Conservation (phyloP, 192 early-diverging fungal genomes). For the Mortierella alpina region DNA sequence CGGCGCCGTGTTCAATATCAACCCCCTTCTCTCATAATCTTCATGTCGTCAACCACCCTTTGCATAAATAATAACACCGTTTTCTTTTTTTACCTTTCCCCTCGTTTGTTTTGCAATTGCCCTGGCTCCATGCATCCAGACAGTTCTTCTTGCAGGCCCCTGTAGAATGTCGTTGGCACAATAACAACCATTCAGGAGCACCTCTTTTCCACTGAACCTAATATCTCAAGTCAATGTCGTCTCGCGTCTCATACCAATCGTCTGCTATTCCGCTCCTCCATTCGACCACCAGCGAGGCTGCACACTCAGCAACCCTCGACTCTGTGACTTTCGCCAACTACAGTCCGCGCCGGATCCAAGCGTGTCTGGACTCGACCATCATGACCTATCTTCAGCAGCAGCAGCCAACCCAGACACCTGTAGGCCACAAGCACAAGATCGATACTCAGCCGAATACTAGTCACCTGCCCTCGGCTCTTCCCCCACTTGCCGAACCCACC, state of each 20-base stretch:
- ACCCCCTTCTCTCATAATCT: too few species aligned
- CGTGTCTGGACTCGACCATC: conserved; percentile 33
- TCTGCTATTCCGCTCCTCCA: conserved; percentile 18
- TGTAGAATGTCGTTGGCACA: too few species aligned
- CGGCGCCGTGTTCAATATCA: too few species aligned
- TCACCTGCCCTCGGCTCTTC: background rate
- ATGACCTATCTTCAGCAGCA: conserved; percentile 46
- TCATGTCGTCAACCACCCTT: too few species aligned
- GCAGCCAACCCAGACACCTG: conserved; percentile 10
- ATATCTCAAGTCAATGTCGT: conserved; percentile 4
- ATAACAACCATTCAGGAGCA: too few species aligned
- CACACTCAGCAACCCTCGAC: conserved; percentile 16
- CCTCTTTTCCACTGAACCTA: background rate
- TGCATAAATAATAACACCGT: too few species aligned
- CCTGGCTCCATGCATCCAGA: too few species aligned
- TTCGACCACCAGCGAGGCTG: conserved; percentile 13
- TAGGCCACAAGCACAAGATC: background rate
- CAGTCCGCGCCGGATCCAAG: conserved; percentile 32
- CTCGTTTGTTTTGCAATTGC: too few species aligned
- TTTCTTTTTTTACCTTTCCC: too few species aligned
- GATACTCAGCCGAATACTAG: background rate
- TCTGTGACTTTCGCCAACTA: conserved; percentile 34
- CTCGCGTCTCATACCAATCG: conserved; percentile 18
- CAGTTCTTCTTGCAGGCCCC: too few species aligned
- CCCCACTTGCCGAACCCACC: background rate